A percentile compares a stretch with the other conserved stretches of the same genome.
These are phyloP conservation scores for Pseudogymnoascus sp. DNA, from an alignment of 2,329 filamentous ascomycete genomes.

Conservation along the genomic window DNA sequence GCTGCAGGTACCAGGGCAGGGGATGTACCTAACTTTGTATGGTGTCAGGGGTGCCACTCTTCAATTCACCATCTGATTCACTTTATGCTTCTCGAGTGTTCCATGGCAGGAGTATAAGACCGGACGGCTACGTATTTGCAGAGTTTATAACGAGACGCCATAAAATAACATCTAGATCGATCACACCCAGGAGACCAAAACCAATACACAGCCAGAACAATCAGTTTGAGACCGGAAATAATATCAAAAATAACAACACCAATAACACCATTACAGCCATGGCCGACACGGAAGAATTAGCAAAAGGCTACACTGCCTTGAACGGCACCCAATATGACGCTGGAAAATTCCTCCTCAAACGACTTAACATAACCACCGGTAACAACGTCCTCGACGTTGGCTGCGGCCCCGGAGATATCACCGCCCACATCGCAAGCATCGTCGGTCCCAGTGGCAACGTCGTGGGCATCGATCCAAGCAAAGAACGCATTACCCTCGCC, in stretches of 20 bases:
- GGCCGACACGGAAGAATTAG: constrained; percentile 24
- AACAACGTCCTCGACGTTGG: constrained; percentile 29
- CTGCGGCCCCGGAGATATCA: constrained; percentile 30
- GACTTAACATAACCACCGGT: constrained; percentile 18
- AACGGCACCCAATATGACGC: constrained; percentile 24
- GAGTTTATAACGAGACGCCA: neutral
- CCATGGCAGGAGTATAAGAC: neutral
- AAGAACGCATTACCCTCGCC: neutral
- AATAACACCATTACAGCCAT: neutral
- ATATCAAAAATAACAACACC: neutral
- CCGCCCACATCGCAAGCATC: constrained; percentile 21
- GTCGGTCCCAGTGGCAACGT: constrained; percentile 17
- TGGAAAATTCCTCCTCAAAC: constrained; percentile 22
- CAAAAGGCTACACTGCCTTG: constrained; percentile 23
- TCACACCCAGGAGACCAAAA: neutral
- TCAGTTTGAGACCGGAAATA: neutral
- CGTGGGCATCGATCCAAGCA: constrained; percentile 31
- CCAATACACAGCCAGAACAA: too few relatives aligned
- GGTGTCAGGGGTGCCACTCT: neutral
- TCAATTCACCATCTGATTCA: neutral
- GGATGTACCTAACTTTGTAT: neutral
- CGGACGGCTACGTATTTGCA: neutral
- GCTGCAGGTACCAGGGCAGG: neutral
- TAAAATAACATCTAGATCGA: neutral
- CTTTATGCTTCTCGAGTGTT: neutral